phyloP scores from a whole-genome alignment of 2,329 filamentous ascomycete genomes.

The Fusarium buharicum region DNA sequence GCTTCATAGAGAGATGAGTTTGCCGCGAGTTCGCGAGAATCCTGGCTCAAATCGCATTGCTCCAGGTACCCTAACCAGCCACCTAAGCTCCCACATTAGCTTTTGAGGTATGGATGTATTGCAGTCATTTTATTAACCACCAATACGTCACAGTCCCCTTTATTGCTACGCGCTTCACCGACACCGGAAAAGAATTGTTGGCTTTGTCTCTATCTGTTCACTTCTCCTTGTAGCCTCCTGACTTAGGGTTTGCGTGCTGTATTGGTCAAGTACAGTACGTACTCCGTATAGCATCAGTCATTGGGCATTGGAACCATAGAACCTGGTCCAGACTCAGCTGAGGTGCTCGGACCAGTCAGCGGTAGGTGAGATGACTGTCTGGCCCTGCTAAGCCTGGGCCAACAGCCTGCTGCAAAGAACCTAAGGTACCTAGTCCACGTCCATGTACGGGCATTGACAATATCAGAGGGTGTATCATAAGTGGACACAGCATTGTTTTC shows the following conservation, averaged over 20 bases:
- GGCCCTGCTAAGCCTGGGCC: conserved; percentile 6
- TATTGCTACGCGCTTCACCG: conserved; percentile 3
- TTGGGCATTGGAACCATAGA: conserved; percentile 16
- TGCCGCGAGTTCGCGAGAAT: background rate
- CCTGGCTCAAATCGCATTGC: conserved; percentile 4
- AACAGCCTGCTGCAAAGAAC: conserved; percentile 7
- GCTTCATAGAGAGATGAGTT: too few species aligned
- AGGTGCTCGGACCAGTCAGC: conserved; percentile 38
- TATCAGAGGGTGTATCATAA: conserved; percentile 24
- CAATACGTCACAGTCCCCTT: background rate
- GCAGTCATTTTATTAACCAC: conserved; percentile 8
- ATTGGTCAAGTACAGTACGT: conserved; percentile 20
- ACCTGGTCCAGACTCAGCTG: conserved; percentile 45
- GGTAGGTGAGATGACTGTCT: conserved; percentile 32
- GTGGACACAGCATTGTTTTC: conserved; percentile 16
- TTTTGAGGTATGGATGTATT: conserved; percentile 8
- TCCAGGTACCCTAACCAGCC: too few species aligned
- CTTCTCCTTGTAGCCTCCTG: conserved; percentile 11
- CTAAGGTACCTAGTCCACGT: too few species aligned
- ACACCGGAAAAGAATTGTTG: conserved; percentile 12
- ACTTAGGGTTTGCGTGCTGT: conserved; percentile 18
- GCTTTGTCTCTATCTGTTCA: conserved; percentile 10
- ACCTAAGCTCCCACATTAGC: conserved; percentile 2
- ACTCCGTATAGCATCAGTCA: conserved; percentile 13
- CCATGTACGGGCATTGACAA: conserved; percentile 10